Conservation (phyloP, 495 filamentous ascomycete species). For the Jackrogersella minutella region DNA sequence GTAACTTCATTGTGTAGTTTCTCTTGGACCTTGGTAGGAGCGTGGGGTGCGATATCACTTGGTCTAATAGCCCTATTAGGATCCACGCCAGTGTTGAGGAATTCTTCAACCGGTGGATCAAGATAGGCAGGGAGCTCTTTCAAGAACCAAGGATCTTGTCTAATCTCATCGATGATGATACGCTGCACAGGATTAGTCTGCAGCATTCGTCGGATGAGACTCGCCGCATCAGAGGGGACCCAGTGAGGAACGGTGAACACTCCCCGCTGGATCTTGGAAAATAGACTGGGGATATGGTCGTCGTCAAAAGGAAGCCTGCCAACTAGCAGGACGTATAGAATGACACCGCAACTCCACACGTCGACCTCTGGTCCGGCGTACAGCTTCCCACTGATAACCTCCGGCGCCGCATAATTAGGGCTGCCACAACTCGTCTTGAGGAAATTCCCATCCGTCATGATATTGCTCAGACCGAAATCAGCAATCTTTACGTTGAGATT, state of each 20-base stretch:
- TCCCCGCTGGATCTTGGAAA: slow-evolving; percentile 64
- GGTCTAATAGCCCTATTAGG: slow-evolving; percentile 87
- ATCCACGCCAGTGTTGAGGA: slow-evolving; percentile 90
- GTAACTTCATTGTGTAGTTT: slow-evolving; percentile 92
- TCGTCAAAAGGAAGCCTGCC: slow-evolving; percentile 96
- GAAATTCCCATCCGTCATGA: slow-evolving; percentile 99
- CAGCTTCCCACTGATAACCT: slow-evolving; percentile 96
- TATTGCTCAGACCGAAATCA: slow-evolving; percentile 97
- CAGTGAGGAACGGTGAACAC: slow-evolving; percentile 89
- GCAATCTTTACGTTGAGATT: slow-evolving; percentile 98
- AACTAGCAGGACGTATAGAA: slow-evolving; percentile 92
- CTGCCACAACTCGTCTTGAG: slow-evolving; percentile 98
- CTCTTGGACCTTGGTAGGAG: slow-evolving; percentile 78
- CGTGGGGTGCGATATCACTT: slow-evolving; percentile 76
- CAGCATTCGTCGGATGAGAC: slow-evolving; percentile 90
- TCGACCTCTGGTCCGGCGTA: slow-evolving; percentile 98
- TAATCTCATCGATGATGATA: slow-evolving; percentile 91
- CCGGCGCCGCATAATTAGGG: slow-evolving; percentile 96
- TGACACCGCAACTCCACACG: slow-evolving; percentile 99
- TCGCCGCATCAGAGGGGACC: slow-evolving; percentile 83
- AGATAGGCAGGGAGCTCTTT: slow-evolving; percentile 86
- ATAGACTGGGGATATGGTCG: slow-evolving; percentile 73
- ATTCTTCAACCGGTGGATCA: slow-evolving; percentile 89
- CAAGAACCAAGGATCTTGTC: slow-evolving; percentile 93
- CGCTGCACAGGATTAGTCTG: slow-evolving; percentile 93